A percentile compares a stretch with the other conserved stretches of the same genome.
These are phyloP conservation scores for Trebouxiophyceae sp. DNA, from an alignment of 163 green algal genomes.

Conservation along the genomic window DNA sequence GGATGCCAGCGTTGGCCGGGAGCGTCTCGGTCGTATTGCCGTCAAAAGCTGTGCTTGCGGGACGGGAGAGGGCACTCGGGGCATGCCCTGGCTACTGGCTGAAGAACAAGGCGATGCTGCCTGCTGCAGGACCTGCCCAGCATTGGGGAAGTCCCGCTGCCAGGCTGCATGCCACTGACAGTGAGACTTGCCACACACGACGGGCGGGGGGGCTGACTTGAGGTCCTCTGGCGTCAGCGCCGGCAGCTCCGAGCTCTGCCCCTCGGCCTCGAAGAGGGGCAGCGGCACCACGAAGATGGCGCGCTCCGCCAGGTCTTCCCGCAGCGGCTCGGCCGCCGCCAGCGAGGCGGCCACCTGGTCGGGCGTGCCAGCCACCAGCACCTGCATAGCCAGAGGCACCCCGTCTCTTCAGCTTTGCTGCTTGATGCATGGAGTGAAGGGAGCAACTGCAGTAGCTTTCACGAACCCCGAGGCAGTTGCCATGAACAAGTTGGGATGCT, in stretches of 20 bases:
- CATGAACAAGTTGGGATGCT: too few species aligned
- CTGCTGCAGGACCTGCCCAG: too few species aligned
- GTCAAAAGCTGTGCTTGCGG: not conserved
- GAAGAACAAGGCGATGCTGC: not conserved
- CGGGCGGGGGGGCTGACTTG: not conserved
- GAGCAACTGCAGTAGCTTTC: too few species aligned
- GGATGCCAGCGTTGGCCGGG: not conserved
- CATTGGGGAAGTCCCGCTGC: not conserved
- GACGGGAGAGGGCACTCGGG: not conserved
- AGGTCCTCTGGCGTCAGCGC: constrained; percentile 1
- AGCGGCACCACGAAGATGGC: constrained; percentile 71
- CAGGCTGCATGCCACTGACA: not conserved
- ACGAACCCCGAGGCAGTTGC: too few species aligned
- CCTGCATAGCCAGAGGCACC: constrained; percentile 29
- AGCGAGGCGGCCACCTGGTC: constrained; percentile 54
- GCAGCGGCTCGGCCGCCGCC: constrained; percentile 47
- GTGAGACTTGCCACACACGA: not conserved
- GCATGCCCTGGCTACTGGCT: not conserved
- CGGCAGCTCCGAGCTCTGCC: not conserved
- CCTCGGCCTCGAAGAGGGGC: constrained; percentile 24
- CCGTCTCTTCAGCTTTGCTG: constrained; percentile 8
- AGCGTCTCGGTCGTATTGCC: not conserved
- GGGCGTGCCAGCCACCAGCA: constrained; percentile 37
- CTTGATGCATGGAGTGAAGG: not conserved
- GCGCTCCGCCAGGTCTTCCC: constrained; percentile 48